These are phyloP conservation scores for Astrephomene gubernaculifera DNA, from an alignment of 139 green algal species.

Conservation along the genomic window DNA sequence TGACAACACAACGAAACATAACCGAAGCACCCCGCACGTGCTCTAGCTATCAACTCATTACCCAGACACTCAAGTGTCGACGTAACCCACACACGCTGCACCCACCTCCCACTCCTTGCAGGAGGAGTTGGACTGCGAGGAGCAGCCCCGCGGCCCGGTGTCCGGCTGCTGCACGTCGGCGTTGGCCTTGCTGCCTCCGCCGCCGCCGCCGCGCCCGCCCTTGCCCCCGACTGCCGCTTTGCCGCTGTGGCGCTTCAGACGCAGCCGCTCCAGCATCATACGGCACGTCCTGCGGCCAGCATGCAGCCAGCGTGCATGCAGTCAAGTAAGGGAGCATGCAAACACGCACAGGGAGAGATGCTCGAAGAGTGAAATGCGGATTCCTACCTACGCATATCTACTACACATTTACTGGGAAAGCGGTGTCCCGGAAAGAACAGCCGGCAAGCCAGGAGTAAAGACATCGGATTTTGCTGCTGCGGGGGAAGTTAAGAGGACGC, in stretches of 20 bases:
- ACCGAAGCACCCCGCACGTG: too few relatives aligned
- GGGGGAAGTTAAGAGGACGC: too few relatives aligned
- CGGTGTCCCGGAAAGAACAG: too few relatives aligned
- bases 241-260: slow-evolving; percentile 24
- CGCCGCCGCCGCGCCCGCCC: too few relatives aligned
- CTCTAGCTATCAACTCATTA: too few relatives aligned
- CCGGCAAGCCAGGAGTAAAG: too few relatives aligned
- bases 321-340: not conserved
- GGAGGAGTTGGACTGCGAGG: slow-evolving; percentile 12
- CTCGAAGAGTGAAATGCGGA: not conserved
- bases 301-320: not conserved
- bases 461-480: too few relatives aligned
- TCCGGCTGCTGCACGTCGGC: not conserved
- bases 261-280: slow-evolving; percentile 32
- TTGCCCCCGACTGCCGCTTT: slow-evolving; percentile 5
- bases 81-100: too few relatives aligned
- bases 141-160: not conserved
- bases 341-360: not conserved
- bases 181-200: not conserved
- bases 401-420: too few relatives aligned
- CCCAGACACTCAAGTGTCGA: too few relatives aligned
- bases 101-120: slow-evolving; percentile 9
- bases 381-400: too few relatives aligned
- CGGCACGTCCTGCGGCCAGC: slow-evolving; percentile 28
- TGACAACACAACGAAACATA: too few relatives aligned